Conservation (phyloP, 2,329 filamentous ascomycete species). For the Elsinoe arachidis region DNA sequence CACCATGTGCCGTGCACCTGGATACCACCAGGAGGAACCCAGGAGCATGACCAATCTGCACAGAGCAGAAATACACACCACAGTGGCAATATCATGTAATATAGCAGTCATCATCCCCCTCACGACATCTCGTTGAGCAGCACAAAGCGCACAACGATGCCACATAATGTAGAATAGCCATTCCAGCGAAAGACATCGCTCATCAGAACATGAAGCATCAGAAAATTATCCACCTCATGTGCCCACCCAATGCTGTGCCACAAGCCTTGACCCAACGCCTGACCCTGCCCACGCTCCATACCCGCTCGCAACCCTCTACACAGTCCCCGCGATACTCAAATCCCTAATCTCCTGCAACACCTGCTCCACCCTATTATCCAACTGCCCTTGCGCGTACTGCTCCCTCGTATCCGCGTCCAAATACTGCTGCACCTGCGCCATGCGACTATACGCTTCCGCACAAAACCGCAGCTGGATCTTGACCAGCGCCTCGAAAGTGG, state of each 20-base stretch:
- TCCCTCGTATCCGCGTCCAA: conserved; percentile 91
- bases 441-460: conserved; percentile 90
- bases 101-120: background rate
- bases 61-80: no score
- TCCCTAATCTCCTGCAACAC: conserved; percentile 95
- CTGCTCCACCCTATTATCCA: conserved; percentile 88
- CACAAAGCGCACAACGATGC: background rate
- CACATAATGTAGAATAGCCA: conserved; percentile 8
- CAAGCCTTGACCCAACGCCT: background rate
- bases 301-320: conserved; percentile 23
- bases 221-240: background rate
- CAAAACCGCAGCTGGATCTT: conserved; percentile 98
- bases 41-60: no score
- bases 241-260: background rate
- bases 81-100: no score
- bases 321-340: conserved; percentile 78
- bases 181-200: conserved; percentile 5
- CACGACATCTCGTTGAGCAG: background rate
- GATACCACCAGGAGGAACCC: no score
- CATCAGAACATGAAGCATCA: conserved; percentile 5
- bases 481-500: conserved; percentile 92
- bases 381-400: conserved; percentile 85
- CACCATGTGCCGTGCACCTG: no score
- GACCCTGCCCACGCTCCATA: background rate
- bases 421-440: conserved; percentile 99